A percentile compares a stretch with the other conserved stretches of the same genome.
These are phyloP conservation scores for Fraxinus latifolia DNA, from an alignment of 305 asterid genomes.

Conservation along the genomic window DNA sequence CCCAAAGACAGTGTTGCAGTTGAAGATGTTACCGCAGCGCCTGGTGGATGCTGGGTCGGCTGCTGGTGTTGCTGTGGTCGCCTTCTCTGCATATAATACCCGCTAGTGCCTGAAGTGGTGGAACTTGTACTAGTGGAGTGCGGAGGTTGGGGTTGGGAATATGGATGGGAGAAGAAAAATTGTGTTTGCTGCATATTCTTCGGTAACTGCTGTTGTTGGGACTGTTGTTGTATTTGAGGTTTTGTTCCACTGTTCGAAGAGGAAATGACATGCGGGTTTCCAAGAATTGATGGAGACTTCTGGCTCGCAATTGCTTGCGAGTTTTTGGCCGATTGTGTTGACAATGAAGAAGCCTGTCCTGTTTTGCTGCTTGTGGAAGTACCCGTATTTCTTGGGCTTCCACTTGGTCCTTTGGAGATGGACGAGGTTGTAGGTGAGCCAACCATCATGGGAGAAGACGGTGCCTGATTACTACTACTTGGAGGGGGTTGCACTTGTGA, in stretches of 20 bases:
- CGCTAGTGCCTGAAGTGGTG: constrained; percentile 38
- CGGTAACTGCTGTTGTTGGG: constrained; percentile 42
- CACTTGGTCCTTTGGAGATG: constrained; percentile 77
- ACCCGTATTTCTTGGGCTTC: constrained; percentile 75
- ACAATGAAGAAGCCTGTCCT: constrained; percentile 51
- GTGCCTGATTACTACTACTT: constrained; percentile 39
- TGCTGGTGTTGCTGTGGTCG: constrained; percentile 55
- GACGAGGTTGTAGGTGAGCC: constrained; percentile 89
- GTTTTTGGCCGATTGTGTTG: constrained; percentile 59
- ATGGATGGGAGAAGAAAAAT: constrained; percentile 59
- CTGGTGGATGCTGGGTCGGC: constrained; percentile 38
- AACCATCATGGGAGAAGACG: constrained; percentile 69
- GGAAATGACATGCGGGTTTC: constrained; percentile 50
- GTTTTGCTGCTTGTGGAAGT: constrained; percentile 55
- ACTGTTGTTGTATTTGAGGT: constrained; percentile 50
- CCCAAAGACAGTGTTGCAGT: constrained; percentile 49
- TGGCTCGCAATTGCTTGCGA: constrained; percentile 43
- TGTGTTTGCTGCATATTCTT: constrained; percentile 62
- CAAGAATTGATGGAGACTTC: constrained; percentile 77
- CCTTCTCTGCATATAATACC: constrained; percentile 59
- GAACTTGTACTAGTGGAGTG: constrained; percentile 42
- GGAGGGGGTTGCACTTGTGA: constrained; percentile 49
- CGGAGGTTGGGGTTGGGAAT: constrained; percentile 53
- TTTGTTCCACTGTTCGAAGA: constrained; percentile 44
- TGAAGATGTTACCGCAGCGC: constrained; percentile 35